phyloP scores from a whole-genome alignment of 2,329 filamentous ascomycete genomes.

The Thelonectria discophora region DNA sequence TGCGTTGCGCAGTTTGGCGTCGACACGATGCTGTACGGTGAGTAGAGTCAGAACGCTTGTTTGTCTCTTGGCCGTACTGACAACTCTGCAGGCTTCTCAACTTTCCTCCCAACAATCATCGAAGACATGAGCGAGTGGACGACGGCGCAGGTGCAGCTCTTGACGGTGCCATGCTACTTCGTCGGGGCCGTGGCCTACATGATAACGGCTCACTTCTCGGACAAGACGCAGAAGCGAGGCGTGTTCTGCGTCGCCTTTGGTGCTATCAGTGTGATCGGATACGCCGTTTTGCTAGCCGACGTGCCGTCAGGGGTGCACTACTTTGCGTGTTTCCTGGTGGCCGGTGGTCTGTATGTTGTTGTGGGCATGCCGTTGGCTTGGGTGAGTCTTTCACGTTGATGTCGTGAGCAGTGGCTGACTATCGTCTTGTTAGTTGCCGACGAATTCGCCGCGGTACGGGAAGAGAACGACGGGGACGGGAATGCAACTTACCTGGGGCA shows the following conservation, averaged over 20 bases:
- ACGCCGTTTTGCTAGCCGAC: slow-evolving; percentile 72
- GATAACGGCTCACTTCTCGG: slow-evolving; percentile 70
- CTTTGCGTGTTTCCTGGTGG: slow-evolving; percentile 79
- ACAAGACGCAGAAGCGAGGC: slow-evolving; percentile 71
- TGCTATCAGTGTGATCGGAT: slow-evolving; percentile 71
- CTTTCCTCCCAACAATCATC: slow-evolving; percentile 83
- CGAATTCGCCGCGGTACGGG: slow-evolving; percentile 77
- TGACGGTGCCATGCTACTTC: slow-evolving; percentile 82
- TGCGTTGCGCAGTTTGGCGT: slow-evolving; percentile 75
- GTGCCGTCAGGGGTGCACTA: slow-evolving; percentile 72
- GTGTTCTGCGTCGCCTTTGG: slow-evolving; percentile 72
- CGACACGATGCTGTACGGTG: slow-evolving; percentile 78
- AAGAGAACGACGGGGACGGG: slow-evolving; percentile 78
- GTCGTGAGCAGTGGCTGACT: neutral
- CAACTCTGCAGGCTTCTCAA: slow-evolving; percentile 68
- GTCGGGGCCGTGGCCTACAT: slow-evolving; percentile 77
- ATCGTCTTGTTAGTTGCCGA: slow-evolving; percentile 56
- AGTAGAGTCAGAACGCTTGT: slow-evolving; percentile 7
- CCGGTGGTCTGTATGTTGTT: slow-evolving; percentile 73
- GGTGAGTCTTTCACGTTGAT: slow-evolving; percentile 43
- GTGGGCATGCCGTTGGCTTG: slow-evolving; percentile 66
- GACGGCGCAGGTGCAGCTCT: slow-evolving; percentile 72
- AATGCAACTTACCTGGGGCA: slow-evolving; percentile 75
- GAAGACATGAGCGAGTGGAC: slow-evolving; percentile 71
- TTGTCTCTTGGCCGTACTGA: slow-evolving; percentile 1